Evolutionary conservation across 257 asterid genomes (phyloP).

Genomic region (Nicotiana tabacum): DNA sequence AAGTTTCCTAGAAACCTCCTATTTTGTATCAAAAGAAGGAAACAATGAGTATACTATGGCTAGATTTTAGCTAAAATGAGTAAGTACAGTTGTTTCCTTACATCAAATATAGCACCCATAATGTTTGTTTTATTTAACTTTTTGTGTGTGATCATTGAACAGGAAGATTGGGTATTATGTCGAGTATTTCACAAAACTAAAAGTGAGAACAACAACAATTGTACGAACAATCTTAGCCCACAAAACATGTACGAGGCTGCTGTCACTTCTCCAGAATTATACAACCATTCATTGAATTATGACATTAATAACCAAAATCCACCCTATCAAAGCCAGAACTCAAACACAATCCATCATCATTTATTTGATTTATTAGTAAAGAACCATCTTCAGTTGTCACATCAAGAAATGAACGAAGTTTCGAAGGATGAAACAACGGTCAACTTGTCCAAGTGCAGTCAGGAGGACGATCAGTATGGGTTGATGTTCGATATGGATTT

Average conservation of each 20-base stretch:
- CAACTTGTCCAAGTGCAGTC: neutral
- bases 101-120: neutral
- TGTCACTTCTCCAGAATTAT: slow-evolving; percentile 17
- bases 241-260: slow-evolving; percentile 8
- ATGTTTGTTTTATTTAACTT: neutral
- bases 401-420: slow-evolving; percentile 12
- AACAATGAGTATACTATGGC: neutral
- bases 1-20: slow-evolving; percentile 25
- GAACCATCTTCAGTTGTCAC: slow-evolving; percentile 15
- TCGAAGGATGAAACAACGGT: neutral
- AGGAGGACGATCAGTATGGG: slow-evolving; percentile 27
- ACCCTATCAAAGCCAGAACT: slow-evolving; percentile 23
- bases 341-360: slow-evolving; percentile 5
- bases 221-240: slow-evolving; percentile 11
- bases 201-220: slow-evolving; percentile 29
- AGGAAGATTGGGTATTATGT: slow-evolving; percentile 93
- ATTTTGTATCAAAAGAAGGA: neutral
- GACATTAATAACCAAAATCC: slow-evolving; percentile 22
- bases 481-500: slow-evolving; percentile 27
- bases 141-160: slow-evolving; percentile 13
- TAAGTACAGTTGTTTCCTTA: neutral
- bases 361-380: slow-evolving; percentile 11
- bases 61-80: neutral
- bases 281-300: slow-evolving; percentile 23
- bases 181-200: slow-evolving; percentile 67